Evolutionary conservation across 306 rosid genomes (phyloP), one percentile per base, ranked within the genome.

Genomic region (Coriaria nepalensis): DNA sequence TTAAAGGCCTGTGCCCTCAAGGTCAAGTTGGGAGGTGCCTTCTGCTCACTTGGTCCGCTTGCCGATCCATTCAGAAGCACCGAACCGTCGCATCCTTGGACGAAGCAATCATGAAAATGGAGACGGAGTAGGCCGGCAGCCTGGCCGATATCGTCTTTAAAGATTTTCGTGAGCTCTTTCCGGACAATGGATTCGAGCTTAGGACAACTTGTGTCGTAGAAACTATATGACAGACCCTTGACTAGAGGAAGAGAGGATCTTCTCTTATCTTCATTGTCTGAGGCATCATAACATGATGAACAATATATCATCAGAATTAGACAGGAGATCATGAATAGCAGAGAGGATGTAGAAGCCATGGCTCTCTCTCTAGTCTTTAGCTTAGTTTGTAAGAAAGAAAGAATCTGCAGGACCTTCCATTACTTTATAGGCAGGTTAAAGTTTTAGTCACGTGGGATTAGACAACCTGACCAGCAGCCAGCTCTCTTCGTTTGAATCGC

Each of bases 41-140:
- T 61, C 67, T 78, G 51, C 69, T 78, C 93, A 47, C 78, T n/a
- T n/a, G n/a, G n/a, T n/a, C n/a, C n/a, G n/a, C n/a, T n/a, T n/a
- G n/a, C 67, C 9, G 83, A 68, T 47, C 87, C 93, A 44, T 75
- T 86, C 47, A 82, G 60, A 42, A 78, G 42, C 4, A 75, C 81
- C 4, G 87, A 78, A 2, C 60, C 87, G 50, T 82, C 93, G 47
- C 93, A 82, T 11, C 93, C 93, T 77, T 78, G 87, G 57, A 78
- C 93, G 64, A 82, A 82, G n/a, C n/a, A n/a, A n/a, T n/a, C n/a
- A n/a, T n/a, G n/a, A n/a, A n/a, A n/a, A n/a, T n/a, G n/a, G n/a
- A 82, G 63, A 33, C 86, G 86, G 45, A 78, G 86, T 56, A 82
- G 53, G 68, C 83, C 93, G 36, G 93, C 83, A n/a, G 93, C 83